A percentile compares a stretch with the other conserved stretches of the same genome.
These are phyloP conservation scores for Ligustrum vulgare DNA, from an alignment of 257 asterid genomes.

Conservation along the genomic window DNA sequence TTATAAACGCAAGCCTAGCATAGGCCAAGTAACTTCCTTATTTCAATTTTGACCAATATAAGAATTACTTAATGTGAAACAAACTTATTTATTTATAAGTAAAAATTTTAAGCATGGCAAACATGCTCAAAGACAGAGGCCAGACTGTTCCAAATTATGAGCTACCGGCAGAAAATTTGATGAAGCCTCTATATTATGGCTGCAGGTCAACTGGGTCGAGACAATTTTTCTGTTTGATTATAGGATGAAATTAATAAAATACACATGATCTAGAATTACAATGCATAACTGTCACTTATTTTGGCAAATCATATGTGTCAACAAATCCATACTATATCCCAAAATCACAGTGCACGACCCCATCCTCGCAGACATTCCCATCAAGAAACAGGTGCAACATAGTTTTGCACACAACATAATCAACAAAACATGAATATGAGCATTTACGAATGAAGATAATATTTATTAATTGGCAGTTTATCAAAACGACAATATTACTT, in stretches of 20 bases:
- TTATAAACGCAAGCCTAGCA: no score
- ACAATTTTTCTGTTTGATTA: no score
- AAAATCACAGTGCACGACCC: not conserved
- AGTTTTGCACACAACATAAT: not conserved
- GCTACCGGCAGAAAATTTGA: not conserved
- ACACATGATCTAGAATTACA: not conserved
- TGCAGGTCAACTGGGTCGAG: no score
- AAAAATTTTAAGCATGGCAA: not conserved
- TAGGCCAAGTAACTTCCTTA: not conserved
- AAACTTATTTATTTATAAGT: no score
- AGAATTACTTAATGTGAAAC: not conserved
- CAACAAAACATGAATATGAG: not conserved
- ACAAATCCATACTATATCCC: not conserved
- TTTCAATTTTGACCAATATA: not conserved
- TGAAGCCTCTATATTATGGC: not conserved
- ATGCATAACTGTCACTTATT: not conserved
- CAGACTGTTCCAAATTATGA: not conserved
- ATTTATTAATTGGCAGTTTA: not conserved
- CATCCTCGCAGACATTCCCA: not conserved
- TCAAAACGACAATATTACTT: constrained; percentile 3
- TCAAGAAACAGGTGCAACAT: not conserved
- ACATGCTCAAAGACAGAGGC: not conserved
- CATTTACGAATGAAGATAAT: not conserved
- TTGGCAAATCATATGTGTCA: not conserved
- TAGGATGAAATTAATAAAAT: constrained; percentile 3